phyloP scores from a whole-genome alignment of 495 filamentous ascomycete species.

The Trichoderma reesei region DNA sequence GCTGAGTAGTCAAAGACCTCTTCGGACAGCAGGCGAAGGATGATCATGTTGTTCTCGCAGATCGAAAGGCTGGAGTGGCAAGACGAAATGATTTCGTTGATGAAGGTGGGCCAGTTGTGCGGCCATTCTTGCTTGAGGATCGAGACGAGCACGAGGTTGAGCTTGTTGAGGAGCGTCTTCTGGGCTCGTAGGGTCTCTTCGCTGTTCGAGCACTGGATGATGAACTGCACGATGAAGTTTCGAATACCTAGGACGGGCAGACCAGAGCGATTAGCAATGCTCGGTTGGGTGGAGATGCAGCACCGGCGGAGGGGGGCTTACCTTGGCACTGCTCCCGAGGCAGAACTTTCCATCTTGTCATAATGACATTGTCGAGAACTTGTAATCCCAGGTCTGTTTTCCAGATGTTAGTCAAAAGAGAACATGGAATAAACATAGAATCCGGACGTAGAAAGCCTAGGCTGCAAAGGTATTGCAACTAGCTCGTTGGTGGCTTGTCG shows the following conservation, averaged over 20 bases:
- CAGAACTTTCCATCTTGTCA: conserved; percentile 97
- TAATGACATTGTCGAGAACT: conserved; percentile 95
- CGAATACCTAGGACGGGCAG: conserved; percentile 62
- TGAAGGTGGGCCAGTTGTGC: conserved; percentile 99
- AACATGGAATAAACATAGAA: no score
- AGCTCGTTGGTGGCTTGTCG: not conserved
- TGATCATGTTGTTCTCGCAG: conserved; percentile 99
- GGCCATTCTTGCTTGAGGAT: conserved; percentile 99
- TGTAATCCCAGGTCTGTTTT: conserved; percentile 81
- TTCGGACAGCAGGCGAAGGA: conserved; percentile 88
- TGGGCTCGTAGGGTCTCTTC: conserved; percentile 77
- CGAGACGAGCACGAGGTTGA: conserved; percentile 93
- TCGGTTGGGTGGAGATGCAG: not conserved
- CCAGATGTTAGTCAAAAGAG: conserved; percentile 34
- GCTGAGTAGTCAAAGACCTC: conserved; percentile 98
- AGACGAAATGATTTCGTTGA: conserved; percentile 97
- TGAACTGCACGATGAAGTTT: conserved; percentile 96
- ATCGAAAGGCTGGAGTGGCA: conserved; percentile 90
- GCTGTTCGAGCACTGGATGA: conserved; percentile 80
- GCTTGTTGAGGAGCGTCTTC: conserved; percentile 86
- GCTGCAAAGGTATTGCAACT: not conserved
- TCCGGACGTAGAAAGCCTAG: not conserved
- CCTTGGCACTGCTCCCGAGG: conserved; percentile 93
- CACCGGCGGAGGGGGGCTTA: conserved; percentile 24
- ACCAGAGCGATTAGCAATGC: not conserved